These are phyloP conservation scores for Xylaria sp. DNA, from an alignment of 2,329 filamentous ascomycete genomes.

Conservation along the genomic window DNA sequence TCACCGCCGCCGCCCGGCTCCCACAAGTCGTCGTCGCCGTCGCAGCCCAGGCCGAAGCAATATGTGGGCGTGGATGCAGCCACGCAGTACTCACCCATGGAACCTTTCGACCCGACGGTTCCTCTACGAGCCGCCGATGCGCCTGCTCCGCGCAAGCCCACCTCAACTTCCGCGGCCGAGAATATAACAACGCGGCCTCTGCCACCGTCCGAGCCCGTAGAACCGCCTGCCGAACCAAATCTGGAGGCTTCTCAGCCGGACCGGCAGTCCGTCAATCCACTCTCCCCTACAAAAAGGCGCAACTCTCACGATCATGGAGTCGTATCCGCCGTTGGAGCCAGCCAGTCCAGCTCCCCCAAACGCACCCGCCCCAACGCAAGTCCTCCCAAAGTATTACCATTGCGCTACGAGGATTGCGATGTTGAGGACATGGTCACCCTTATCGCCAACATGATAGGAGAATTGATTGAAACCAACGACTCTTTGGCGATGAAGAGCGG, in stretches of 20 bases:
- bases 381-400: constrained; percentile 70
- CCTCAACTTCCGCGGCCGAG: constrained; percentile 34
- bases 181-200: constrained; percentile 33
- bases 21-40: constrained; percentile 42
- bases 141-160: constrained; percentile 47
- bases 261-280: constrained; percentile 36
- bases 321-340: constrained; percentile 43
- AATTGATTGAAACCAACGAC: constrained; percentile 94
- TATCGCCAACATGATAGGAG: constrained; percentile 94
- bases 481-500: constrained; percentile 84
- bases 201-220: constrained; percentile 38
- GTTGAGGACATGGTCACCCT: constrained; percentile 88
- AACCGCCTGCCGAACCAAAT: constrained; percentile 42
- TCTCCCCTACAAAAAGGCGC: constrained; percentile 56
- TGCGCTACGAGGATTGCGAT: constrained; percentile 81
- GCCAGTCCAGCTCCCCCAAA: constrained; percentile 59
- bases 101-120: constrained; percentile 55
- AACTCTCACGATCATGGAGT: constrained; percentile 53
- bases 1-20: constrained; percentile 50
- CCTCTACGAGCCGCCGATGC: constrained; percentile 47
- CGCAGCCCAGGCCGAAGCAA: constrained; percentile 49
- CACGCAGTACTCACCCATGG: constrained; percentile 61
- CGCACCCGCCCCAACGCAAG: constrained; percentile 61
- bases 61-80: constrained; percentile 60
- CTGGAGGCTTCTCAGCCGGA: constrained; percentile 38